Percentiles rank a stretch among this genome's conserved stretches.
Conservation (phyloP, 1,284 basidiomycete genomes). For the Tremellales sp. region DNA sequence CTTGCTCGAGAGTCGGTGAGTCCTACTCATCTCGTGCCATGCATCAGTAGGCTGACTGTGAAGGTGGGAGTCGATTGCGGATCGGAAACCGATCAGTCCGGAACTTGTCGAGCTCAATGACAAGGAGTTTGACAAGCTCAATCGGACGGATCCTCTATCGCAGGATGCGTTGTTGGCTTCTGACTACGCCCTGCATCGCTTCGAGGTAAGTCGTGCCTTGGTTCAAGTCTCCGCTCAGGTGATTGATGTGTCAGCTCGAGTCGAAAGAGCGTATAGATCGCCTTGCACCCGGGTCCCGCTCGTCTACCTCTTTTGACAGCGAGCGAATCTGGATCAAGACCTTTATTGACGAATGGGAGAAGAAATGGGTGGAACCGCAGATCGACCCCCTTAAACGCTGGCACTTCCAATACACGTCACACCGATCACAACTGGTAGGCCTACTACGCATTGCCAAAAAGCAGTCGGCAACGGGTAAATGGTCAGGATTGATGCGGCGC, state of each 20-base stretch:
- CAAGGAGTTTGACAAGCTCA: conserved; percentile 3
- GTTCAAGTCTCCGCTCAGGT: background rate
- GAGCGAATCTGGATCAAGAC: conserved; percentile 4
- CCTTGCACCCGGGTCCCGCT: background rate
- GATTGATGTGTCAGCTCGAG: conserved; percentile 1
- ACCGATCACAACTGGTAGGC: conserved; percentile 7
- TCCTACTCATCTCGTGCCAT: background rate
- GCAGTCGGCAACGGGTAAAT: conserved; percentile 2
- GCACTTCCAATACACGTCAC: conserved; percentile 7
- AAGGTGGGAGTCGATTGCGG: conserved; percentile 11
- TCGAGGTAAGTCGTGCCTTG: conserved; percentile 3
- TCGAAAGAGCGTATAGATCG: conserved; percentile 5
- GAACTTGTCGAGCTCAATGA: conserved; percentile 6
- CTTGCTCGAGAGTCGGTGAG: conserved; percentile 9
- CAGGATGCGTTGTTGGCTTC: conserved; percentile 4
- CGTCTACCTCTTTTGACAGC: conserved; percentile 3
- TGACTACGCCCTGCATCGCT: conserved; percentile 10
- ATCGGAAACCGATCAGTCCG: conserved; percentile 6
- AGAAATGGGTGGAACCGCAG: conserved; percentile 6
- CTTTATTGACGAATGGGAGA: conserved; percentile 5
- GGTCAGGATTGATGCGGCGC: conserved; percentile 4
- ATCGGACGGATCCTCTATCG: background rate
- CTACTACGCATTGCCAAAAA: conserved; percentile 4
- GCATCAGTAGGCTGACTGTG: background rate
- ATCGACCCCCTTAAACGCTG: conserved; percentile 5